Evolutionary conservation across 441 rosid species (phyloP).

Genomic region (Raphanus hybrid): DNA sequence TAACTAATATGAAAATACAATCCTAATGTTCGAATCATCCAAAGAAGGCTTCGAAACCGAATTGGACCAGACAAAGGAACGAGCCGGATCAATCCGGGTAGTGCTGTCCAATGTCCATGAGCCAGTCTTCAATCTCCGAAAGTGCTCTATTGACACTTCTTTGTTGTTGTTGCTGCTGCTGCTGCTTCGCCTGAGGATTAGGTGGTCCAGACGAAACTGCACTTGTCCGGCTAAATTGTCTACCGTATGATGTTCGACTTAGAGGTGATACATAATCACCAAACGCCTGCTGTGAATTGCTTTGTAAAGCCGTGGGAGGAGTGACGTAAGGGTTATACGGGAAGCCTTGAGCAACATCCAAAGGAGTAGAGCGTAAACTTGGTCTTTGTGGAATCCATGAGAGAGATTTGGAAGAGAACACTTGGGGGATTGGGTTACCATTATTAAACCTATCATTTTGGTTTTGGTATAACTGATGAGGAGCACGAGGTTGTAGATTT

Average conservation of each 20-base stretch:
- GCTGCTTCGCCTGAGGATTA: slow-evolving; percentile 31
- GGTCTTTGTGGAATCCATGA: slow-evolving; percentile 35
- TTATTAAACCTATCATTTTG: slow-evolving; percentile 1
- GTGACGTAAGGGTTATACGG: slow-evolving; percentile 18
- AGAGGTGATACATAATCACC: slow-evolving; percentile 1
- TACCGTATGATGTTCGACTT: slow-evolving; percentile 27
- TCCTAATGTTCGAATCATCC: slow-evolving; percentile 40
- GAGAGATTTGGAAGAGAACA: slow-evolving; percentile 35
- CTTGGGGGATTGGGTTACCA: slow-evolving; percentile 33
- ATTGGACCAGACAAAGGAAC: slow-evolving; percentile 5
- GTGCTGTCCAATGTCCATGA: slow-evolving; percentile 45
- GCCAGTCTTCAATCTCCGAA: slow-evolving; percentile 44
- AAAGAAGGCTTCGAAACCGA: slow-evolving; percentile 52
- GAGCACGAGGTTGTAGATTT: slow-evolving; percentile 32
- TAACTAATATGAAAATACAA: neutral
- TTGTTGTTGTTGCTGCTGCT: slow-evolving; percentile 13
- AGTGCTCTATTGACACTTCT: slow-evolving; percentile 22
- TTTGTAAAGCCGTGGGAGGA: slow-evolving; percentile 18
- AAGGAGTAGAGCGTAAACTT: slow-evolving; percentile 25
- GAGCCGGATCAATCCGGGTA: slow-evolving; percentile 17
- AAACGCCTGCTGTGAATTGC: neutral
- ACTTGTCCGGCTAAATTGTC: slow-evolving; percentile 28
- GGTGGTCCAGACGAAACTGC: slow-evolving; percentile 22
- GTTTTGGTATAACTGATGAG: slow-evolving; percentile 12
- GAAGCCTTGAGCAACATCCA: slow-evolving; percentile 30